Base-by-base conservation (phyloP, 768 basidiomycete species). In the Rhizopogon rudus region DNA sequence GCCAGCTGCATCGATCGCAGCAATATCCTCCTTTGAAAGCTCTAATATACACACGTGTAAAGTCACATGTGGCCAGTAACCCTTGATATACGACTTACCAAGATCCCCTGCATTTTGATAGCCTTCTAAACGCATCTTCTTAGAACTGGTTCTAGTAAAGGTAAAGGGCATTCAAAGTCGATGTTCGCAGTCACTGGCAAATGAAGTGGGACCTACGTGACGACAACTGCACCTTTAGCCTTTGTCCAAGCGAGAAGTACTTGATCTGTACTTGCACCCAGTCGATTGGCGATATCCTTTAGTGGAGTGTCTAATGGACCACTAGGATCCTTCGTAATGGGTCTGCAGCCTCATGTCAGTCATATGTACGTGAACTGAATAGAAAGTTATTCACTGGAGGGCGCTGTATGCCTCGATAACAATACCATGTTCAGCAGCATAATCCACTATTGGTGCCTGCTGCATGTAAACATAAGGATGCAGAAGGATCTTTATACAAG, bases 191-290 rank as follows among this genome's bases (percentile, higher is more conserved):
- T 31, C 13, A 16, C 16, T 33, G 52, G 13, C 49, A 49, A 39
- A 10, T n/a, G 14, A 14, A 17, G 37, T 13, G 37, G 33, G 13
- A 43, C 71, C 22, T 66, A 87, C 82, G 84, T 88, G 59, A 88
- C 77, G 25, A 78, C 77, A 5, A 87, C 80, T 0, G 79, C 80
- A 9, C 82, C 84, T 65, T 91, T 89, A 6, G 80, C 74, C 63
- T 82, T 87, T 5, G 80, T 77, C 88, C 88, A 88, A 1, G 86
- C 85, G 7, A 89, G 73, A 5, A 90, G 72, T 8, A 88, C 78
- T 64, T 91, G 88, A 31, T 88, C 87, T 1, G 78, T 71, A 3
- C 78, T 78, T 16, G 76, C 81, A 7, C 74, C 71, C 22, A 81
- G 74, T 6, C 78, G 71, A 8, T 71, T 63, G 0, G 85, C 81